Percentiles rank a stretch among this genome's conserved stretches.
These are phyloP conservation scores for Phytopythium chamaehyphon DNA, from an alignment of 352 stramenopile genomes.

Conservation along the genomic window DNA sequence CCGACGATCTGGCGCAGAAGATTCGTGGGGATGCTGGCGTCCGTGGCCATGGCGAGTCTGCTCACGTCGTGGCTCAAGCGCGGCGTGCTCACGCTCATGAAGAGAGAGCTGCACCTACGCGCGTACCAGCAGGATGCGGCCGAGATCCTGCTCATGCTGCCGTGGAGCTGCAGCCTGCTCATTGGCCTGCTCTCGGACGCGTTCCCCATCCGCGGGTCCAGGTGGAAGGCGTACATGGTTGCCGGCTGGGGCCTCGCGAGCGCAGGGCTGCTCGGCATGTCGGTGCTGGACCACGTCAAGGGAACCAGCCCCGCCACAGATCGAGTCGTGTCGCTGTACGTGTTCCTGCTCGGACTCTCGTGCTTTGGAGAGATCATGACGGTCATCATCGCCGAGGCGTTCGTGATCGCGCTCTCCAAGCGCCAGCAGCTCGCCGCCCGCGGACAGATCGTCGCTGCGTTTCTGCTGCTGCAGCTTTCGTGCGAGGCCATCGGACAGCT, in stretches of 20 bases:
- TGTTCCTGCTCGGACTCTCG: slow-evolving; percentile 27
- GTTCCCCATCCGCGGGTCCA: slow-evolving; percentile 64
- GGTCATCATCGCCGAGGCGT: slow-evolving; percentile 33
- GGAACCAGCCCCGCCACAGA: slow-evolving; percentile 8
- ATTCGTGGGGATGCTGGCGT: slow-evolving; percentile 32
- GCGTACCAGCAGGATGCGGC: slow-evolving; percentile 32
- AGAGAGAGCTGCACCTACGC: slow-evolving; percentile 32
- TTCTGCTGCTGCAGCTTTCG: slow-evolving; percentile 29
- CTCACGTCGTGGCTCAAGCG: slow-evolving; percentile 39
- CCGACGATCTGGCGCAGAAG: slow-evolving; percentile 9
- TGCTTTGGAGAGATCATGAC: slow-evolving; percentile 45
- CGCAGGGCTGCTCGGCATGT: slow-evolving; percentile 31
- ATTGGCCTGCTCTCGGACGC: slow-evolving; percentile 77
- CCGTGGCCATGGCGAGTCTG: slow-evolving; percentile 31
- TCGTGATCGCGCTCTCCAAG: slow-evolving; percentile 38
- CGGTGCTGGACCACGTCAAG: slow-evolving; percentile 26
- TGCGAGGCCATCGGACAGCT: slow-evolving; percentile 33
- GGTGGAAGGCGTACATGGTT: slow-evolving; percentile 81
- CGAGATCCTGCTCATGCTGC: slow-evolving; percentile 29
- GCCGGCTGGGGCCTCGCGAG: slow-evolving; percentile 40
- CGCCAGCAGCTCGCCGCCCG: slow-evolving; percentile 23
- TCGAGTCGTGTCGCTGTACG: slow-evolving; percentile 24
- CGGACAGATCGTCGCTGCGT: slow-evolving; percentile 24
- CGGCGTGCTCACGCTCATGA: slow-evolving; percentile 30
- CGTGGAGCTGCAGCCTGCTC: slow-evolving; percentile 66